Evolutionary conservation across 228 moss, liverwort and hornwort genomes (phyloP).

Genomic region (Sphagnum magellanicum): DNA sequence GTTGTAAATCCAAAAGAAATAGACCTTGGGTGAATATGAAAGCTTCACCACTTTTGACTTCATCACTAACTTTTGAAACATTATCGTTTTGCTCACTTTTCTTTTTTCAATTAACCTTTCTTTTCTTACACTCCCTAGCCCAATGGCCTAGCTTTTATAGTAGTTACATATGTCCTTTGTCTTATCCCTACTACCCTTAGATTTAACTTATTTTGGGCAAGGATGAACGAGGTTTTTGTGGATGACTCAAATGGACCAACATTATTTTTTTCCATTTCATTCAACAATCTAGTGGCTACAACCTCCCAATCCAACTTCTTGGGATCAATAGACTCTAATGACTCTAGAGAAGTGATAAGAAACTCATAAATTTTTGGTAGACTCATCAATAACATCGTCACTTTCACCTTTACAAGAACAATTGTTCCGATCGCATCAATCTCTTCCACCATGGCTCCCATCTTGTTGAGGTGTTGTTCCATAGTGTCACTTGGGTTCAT

Average conservation of each 20-base stretch:
- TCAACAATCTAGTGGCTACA: not conserved
- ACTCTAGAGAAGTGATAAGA: not conserved
- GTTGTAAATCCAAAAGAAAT: not conserved
- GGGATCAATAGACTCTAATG: not conserved
- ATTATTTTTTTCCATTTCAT: not conserved
- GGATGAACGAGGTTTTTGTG: not conserved
- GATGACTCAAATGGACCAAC: not conserved
- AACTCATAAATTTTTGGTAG: not conserved
- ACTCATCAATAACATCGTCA: not conserved
- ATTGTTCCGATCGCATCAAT: not conserved
- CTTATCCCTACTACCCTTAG: not conserved
- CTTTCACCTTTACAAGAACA: not conserved
- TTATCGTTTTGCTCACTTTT: not conserved
- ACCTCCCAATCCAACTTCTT: not conserved
- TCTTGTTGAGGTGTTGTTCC: not conserved
- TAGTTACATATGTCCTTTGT: not conserved
- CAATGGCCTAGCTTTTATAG: not conserved
- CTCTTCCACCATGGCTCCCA: not conserved
- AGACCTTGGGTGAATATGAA: not conserved
- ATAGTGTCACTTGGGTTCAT: not conserved
- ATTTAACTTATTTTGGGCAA: not conserved
- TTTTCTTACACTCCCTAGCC: not conserved
- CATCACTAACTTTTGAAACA: not conserved
- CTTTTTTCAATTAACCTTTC: not conserved
- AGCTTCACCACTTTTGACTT: not conserved